Evolutionary conservation across 106 monocot species (phyloP).

Genomic region (Iris macrosiphon): DNA sequence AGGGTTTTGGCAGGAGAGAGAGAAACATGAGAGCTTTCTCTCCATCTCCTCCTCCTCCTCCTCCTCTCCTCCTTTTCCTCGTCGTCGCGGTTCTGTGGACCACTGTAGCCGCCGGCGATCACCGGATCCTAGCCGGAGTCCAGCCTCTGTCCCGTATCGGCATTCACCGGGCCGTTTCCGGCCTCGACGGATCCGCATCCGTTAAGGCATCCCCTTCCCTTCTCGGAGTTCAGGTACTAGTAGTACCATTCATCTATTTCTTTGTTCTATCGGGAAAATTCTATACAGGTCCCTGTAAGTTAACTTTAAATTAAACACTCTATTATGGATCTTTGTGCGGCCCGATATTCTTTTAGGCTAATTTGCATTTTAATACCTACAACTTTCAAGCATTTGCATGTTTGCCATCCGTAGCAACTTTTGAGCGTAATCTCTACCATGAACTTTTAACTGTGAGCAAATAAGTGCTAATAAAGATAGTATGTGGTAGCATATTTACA

Average conservation of each 20-base stretch:
- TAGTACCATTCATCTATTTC: not conserved
- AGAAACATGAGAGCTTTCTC: not conserved
- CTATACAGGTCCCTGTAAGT: no score
- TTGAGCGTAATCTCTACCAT: no score
- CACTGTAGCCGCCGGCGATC: conserved; percentile 9
- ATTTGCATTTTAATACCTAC: no score
- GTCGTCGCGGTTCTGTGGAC: not conserved
- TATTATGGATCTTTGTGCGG: no score
- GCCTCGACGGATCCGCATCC: conserved; percentile 37
- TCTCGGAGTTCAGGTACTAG: conserved; percentile 52
- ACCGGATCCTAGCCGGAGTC: conserved; percentile 7
- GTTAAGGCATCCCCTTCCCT: conserved; percentile 56
- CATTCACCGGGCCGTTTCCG: conserved; percentile 37
- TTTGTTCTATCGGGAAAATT: no score
- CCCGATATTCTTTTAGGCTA: no score
- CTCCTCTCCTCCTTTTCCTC: not conserved
- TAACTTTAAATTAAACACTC: no score
- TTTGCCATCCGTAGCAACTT: no score
- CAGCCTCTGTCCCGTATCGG: conserved; percentile 76
- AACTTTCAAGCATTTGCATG: no score
- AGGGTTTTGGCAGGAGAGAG: not conserved
- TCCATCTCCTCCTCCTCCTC: not conserved
- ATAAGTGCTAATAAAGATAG: no score
- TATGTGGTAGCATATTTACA: no score
- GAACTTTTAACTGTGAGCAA: no score